Evolutionary conservation across 2,329 filamentous ascomycete species (phyloP).

Genomic region (Orbilia oligospora): DNA sequence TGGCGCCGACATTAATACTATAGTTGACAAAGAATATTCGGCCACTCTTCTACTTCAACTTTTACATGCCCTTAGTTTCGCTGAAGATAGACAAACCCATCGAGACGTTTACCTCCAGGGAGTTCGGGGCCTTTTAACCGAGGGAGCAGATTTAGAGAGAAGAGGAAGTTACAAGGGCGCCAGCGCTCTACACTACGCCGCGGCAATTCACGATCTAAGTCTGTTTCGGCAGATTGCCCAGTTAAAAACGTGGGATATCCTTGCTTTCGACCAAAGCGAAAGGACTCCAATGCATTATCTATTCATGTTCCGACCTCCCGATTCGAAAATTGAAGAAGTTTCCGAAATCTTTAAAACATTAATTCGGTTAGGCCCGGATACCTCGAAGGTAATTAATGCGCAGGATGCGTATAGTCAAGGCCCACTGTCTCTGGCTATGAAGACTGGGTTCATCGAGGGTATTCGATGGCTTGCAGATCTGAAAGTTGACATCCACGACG

Average conservation of each 20-base stretch:
- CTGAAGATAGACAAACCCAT: background rate
- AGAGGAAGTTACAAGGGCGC: background rate
- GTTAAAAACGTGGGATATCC: slow-evolving; percentile 11
- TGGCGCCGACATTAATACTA: slow-evolving; percentile 13
- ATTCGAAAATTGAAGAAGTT: background rate
- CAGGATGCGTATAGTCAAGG: slow-evolving; percentile 19
- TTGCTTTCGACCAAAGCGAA: background rate
- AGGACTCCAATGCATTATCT: slow-evolving; percentile 23
- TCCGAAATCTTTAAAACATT: slow-evolving; percentile 12
- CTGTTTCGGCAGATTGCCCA: slow-evolving; percentile 29
- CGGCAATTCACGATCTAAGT: slow-evolving; percentile 8
- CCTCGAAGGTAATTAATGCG: slow-evolving; percentile 15
- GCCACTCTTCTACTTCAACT: background rate
- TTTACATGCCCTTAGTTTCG: background rate
- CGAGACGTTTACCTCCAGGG: background rate
- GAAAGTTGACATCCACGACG: slow-evolving; percentile 17
- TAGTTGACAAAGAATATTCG: background rate
- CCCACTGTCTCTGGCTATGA: slow-evolving; percentile 7
- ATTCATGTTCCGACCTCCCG: background rate
- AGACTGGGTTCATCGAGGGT: background rate
- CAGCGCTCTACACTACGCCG: slow-evolving; percentile 13
- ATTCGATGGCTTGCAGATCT: slow-evolving; percentile 10
- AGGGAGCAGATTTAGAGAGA: background rate
- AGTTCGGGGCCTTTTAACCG: background rate
- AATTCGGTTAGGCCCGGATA: slow-evolving; percentile 3